Evolutionary conservation across 116 monocot species (phyloP), one percentile per base, ranked within the genome.

Genomic region (Papilionanthe hybrid): DNA sequence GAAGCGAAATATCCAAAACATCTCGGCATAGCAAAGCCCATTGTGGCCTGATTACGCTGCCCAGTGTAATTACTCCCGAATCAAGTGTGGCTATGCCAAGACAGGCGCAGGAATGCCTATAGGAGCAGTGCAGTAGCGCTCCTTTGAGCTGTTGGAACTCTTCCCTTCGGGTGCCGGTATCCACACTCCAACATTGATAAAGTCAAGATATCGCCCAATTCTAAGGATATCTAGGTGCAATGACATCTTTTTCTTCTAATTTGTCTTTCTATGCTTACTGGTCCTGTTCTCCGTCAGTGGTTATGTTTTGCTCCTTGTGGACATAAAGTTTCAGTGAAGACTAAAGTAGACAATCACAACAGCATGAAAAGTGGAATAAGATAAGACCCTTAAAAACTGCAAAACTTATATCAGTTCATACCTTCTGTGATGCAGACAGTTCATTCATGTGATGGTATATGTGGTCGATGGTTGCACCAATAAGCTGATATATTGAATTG

Each of bases 381-480:
- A n/a, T 75, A 9, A 32, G n/a, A 57, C 72, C 29, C 20, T 20
- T 56, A 9, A 72, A 53, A 68, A 12, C 18, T 42, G 7, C 42
- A 13, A 44, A 47, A 63, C 41, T 55, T 7, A 49, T 3, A 49
- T 53, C 53, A 53, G 53, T 53, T 53, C 3, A n/a, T 75, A 92
- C 92, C 92, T 89, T 89, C 68, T 92, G 87, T 4, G 85, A 68
- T 42, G 82, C 55, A 80, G 81, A 81, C 49, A 92, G 76, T 43
- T 78, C 66, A 37, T 75, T 78, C 25, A 85, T 0, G n/a, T 67
- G 43, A 78, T 78, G 79, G 71, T 56, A 85, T 12, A 72, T 72
- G 60, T 76, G 57, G 41, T 82, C 72, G 75, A 90, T 32, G n/a
- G 79, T 85, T 22, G 80, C 80, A 25, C 90, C 90, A 12, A 86